phyloP scores from a whole-genome alignment of 2,329 filamentous ascomycete genomes.

The Cladophialophora yegresii region DNA sequence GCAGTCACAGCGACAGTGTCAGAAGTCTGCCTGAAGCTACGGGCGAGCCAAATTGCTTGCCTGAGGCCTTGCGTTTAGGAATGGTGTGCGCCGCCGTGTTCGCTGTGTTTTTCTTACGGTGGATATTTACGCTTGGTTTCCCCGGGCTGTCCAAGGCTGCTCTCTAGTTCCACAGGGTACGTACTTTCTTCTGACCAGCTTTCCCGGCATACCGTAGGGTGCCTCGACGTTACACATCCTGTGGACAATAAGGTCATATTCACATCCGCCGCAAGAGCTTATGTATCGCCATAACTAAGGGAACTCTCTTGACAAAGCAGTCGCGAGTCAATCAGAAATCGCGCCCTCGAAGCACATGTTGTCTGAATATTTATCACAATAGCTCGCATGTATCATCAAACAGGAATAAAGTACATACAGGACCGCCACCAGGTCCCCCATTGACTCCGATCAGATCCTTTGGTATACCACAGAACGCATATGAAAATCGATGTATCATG shows the following conservation, averaged over 20 bases:
- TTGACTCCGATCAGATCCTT: background rate
- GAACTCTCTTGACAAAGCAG: background rate
- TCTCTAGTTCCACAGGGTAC: background rate
- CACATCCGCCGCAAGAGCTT: background rate
- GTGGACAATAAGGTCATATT: background rate
- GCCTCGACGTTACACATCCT: background rate
- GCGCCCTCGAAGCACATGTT: background rate
- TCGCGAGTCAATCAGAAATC: background rate
- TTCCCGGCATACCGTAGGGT: no score
- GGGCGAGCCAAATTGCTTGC: background rate
- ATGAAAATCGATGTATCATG: slow-evolving; percentile 28
- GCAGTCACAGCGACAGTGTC: background rate
- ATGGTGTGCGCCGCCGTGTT: background rate
- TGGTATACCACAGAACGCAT: background rate
- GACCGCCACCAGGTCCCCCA: background rate
- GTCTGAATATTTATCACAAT: background rate
- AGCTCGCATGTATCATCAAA: background rate
- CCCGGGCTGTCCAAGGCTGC: no score
- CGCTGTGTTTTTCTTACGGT: background rate
- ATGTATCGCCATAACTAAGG: background rate
- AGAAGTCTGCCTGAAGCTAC: background rate
- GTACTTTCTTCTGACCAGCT: no score
- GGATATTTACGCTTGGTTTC: background rate
- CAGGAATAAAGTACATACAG: background rate
- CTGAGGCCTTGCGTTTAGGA: background rate